Evolutionary conservation across 495 filamentous ascomycete species (phyloP).

Genomic region (Parmelia sp.): DNA sequence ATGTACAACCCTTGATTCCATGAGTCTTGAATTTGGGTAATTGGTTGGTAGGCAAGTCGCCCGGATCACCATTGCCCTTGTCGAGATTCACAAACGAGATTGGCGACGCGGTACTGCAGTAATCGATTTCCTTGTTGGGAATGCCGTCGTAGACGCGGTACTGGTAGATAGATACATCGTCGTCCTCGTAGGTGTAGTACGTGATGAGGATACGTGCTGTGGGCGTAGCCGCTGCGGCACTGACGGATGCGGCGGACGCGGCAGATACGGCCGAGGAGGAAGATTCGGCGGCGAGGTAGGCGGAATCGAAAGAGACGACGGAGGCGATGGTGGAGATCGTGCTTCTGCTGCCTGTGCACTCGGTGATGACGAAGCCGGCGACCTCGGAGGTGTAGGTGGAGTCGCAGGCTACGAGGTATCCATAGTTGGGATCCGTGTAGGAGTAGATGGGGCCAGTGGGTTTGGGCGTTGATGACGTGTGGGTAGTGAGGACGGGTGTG

Average conservation of each 20-base stretch:
- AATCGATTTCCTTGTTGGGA: background rate
- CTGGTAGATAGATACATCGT: background rate
- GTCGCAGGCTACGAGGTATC: background rate
- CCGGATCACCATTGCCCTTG: background rate
- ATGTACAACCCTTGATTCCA: background rate
- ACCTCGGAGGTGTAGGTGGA: background rate
- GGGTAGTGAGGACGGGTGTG: background rate
- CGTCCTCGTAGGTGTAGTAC: background rate
- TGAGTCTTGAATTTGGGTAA: background rate
- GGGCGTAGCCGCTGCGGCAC: background rate
- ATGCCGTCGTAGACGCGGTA: conserved; percentile 1
- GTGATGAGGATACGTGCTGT: background rate
- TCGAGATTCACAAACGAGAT: background rate
- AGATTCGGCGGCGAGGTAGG: background rate
- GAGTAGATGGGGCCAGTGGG: background rate
- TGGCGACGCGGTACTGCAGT: background rate
- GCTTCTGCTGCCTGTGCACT: background rate
- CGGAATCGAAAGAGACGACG: background rate
- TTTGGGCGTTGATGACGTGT: background rate
- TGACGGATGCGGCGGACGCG: background rate
- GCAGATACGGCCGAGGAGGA: background rate
- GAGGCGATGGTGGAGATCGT: background rate
- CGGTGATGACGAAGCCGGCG: background rate
- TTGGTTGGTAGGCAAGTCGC: background rate
- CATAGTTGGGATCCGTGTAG: background rate